Conservation (phyloP, 129 eudicot genomes). For the Chrysanthemum seticuspe region DNA sequence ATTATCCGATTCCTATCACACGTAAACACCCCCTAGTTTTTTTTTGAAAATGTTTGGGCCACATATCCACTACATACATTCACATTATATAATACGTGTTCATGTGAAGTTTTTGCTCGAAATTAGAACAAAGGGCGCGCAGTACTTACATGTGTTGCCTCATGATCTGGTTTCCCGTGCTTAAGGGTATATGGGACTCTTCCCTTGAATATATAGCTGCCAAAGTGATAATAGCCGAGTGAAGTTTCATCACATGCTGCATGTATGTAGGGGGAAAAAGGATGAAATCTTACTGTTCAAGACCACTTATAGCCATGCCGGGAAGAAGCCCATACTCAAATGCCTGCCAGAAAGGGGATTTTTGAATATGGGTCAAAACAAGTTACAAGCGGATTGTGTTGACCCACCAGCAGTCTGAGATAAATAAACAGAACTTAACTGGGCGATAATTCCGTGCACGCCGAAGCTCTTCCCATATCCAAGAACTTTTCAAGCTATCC, state of each 20-base stretch:
- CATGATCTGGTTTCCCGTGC: slow-evolving; percentile 97
- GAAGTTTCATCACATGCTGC: slow-evolving; percentile 22
- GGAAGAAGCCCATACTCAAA: slow-evolving; percentile 89
- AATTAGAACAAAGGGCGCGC: neutral
- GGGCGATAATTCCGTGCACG: slow-evolving; percentile 89
- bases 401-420: neutral
- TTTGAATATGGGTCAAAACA: neutral
- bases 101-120: neutral
- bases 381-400: neutral
- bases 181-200: slow-evolving; percentile 76
- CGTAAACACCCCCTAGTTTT: too few relatives aligned
- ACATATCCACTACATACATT: neutral
- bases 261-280: slow-evolving; percentile 12
- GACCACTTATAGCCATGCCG: slow-evolving; percentile 76
- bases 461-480: slow-evolving; percentile 92
- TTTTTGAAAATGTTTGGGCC: neutral
- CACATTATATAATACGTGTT: neutral
- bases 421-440: slow-evolving; percentile 35
- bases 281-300: slow-evolving; percentile 73
- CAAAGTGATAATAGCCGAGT: slow-evolving; percentile 19
- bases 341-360: slow-evolving; percentile 50
- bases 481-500: slow-evolving; percentile 70
- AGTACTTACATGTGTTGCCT: slow-evolving; percentile 69
- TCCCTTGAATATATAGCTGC: slow-evolving; percentile 77
- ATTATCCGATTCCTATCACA: too few relatives aligned